Base-by-base conservation (phyloP, 2,329 filamentous ascomycete species). In the Claviceps humidiphila region DNA sequence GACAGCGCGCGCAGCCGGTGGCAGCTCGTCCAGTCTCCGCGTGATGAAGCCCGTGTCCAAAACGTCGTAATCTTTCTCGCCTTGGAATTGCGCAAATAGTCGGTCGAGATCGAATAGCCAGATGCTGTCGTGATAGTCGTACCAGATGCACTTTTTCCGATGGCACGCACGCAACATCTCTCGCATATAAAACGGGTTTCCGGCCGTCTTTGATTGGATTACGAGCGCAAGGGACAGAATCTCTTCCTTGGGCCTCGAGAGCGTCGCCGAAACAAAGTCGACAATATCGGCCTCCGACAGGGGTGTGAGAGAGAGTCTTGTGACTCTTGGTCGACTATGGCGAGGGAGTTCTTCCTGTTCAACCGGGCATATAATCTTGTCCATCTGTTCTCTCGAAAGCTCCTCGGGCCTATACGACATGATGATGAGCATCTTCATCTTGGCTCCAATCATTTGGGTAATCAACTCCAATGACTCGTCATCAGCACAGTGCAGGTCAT, bases 401-500 rank as follows among this genome's bases (percentile, higher is more conserved):
- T 87, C 83, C 20, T 86, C 81, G 1, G 82, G 81, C 48, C 80
- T 79, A 58, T 84, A 85, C 0, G 89, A 93, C 50, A 95, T 71
- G 51, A 95, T 82, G 34, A 95, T 74, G 20, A 91, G 81, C 70
- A 95, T 85, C 20, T 86, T 88, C 55, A 96, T 80, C 57, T 85
- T 84, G 1, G 85, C 82, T 49, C 77, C 75, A 52, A 95, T 81
- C 50, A 96, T 89, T 60, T 89, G 84, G 16, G 84, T 78, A 41
- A 96, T 84, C 50, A 96, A 73, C 53, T 95, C 88, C 47, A 93
- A 70, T 14, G 86, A 93, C 65, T 96, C 91, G 26, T 85, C 80
- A 63, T 96, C 91, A 6, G 89, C 89, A 65, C 89, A 93, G 60
- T 96, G 89, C 37, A 96, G 71, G 66, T 96, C 91, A 61, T 96